phyloP scores from a whole-genome alignment of 176 grass and related monocot species.

The Phyllostachys edulis region DNA sequence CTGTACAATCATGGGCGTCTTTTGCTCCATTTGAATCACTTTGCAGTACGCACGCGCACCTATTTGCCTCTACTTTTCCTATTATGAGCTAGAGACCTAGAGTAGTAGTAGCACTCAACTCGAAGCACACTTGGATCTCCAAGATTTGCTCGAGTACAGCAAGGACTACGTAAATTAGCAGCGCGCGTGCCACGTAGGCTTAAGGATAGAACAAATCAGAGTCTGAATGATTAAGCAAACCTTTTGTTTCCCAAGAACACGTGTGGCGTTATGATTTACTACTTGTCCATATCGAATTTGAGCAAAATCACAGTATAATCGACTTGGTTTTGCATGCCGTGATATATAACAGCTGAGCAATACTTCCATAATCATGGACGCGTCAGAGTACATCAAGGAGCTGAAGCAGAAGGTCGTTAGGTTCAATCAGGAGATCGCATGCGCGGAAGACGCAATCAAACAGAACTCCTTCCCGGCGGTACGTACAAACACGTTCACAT shows the following conservation, averaged over 20 bases:
- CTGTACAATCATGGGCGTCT: background rate
- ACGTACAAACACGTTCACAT: background rate
- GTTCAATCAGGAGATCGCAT: slow-evolving; percentile 78
- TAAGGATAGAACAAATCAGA: background rate
- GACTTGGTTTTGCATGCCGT: background rate
- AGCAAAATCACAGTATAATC: background rate
- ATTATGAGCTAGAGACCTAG: background rate
- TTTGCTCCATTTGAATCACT: background rate
- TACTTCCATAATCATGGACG: slow-evolving; percentile 75
- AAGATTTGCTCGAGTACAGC: background rate
- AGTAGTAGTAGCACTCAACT: background rate
- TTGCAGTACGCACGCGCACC: background rate
- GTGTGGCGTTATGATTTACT: background rate
- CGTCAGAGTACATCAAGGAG: slow-evolving; percentile 84
- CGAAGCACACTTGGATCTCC: background rate
- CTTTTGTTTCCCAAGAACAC: background rate
- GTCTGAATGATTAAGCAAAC: background rate
- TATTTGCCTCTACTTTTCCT: background rate
- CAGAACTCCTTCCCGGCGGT: slow-evolving; percentile 46
- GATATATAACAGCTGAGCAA: slow-evolving; percentile 53
- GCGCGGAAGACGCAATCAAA: slow-evolving; percentile 29
- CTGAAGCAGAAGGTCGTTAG: slow-evolving; percentile 82
- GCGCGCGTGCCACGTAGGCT: background rate
- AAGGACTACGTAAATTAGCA: background rate
- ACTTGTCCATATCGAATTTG: background rate